Conservation (phyloP, 2,329 filamentous ascomycete species). For the Lachnellula subtilissima region DNA sequence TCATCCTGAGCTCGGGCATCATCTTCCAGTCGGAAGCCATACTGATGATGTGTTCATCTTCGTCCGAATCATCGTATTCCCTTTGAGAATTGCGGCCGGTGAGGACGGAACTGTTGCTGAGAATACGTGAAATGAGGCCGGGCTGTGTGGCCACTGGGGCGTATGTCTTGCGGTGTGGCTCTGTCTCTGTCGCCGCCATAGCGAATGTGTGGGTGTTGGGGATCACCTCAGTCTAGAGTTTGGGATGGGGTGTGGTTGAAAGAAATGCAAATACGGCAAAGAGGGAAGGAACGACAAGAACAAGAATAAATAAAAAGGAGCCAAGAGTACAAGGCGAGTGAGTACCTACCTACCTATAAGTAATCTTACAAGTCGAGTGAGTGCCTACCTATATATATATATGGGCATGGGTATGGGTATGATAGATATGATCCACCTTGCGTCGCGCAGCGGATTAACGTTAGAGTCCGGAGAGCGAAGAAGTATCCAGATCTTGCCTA, state of each 20-base stretch:
- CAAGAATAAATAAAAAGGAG: too few species aligned
- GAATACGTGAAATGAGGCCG: slow-evolving; percentile 2
- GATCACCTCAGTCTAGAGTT: neutral
- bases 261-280: neutral
- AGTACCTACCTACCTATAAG: too few species aligned
- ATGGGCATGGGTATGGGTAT: too few species aligned
- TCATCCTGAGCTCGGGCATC: slow-evolving; percentile 26
- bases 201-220: neutral
- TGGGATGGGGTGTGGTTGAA: neutral
- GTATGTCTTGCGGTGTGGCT: neutral
- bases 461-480: too few species aligned
- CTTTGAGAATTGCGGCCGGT: slow-evolving; percentile 12
- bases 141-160: neutral
- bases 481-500: too few species aligned
- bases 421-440: too few species aligned
- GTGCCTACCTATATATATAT: too few species aligned
- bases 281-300: too few species aligned
- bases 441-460: too few species aligned
- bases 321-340: too few species aligned
- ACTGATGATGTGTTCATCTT: slow-evolving; percentile 17
- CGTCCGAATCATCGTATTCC: slow-evolving; percentile 20
- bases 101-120: slow-evolving; percentile 14
- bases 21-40: slow-evolving; percentile 24
- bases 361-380: too few species aligned
- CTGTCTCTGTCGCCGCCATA: neutral